Evolutionary conservation across 2,329 filamentous ascomycete genomes (phyloP), one percentile per base, ranked within the genome.

Genomic region (Fusarium dlaminii): DNA sequence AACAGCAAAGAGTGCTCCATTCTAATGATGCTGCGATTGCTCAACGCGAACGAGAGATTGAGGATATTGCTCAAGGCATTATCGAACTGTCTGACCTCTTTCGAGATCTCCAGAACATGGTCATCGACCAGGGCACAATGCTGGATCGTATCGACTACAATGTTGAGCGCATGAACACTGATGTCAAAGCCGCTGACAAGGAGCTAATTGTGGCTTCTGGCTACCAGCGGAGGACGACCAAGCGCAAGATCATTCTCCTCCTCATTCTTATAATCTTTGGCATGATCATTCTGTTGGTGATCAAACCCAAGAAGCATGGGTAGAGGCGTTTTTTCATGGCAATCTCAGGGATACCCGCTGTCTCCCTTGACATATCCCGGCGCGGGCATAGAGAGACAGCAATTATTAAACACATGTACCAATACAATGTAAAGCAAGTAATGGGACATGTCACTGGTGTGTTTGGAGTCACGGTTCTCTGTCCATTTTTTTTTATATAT

Each of bases 131-230:
- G 82, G 94, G 94, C 60, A 96, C 94, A 20, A 93, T 97, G 89
- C 88, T 98, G 29, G 95, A 97, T 82, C 92, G 96, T 79, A 97
- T 97, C 78, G 97, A 99, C 83, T 99, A 98, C 85, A 99, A 99
- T 78, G 95, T 99, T 60, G 96, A 99, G 84, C 90, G 92, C 70
- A 98, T 98, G 93, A 90, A 91, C n/a, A 92, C 91, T 27, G 95
- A 98, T 79, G 94, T 99, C 66, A 97, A 98, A 81, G 93, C 89
- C 27, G 96, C 96, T 7, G 94, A 98, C 71, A 96, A 96, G 82
- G 96, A 99, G 84, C 88, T 99, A 62, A 94, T 91, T 71, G 91
- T 97, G 64, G 93, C 96, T 20, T 95, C 93, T 9, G 93, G 93
- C 24, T 98, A 98, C 80, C 96, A 99, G 85, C 91, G 90, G 81